Evolutionary conservation across 352 stramenopile genomes (phyloP).

Genomic region (Bremia lactucae): DNA sequence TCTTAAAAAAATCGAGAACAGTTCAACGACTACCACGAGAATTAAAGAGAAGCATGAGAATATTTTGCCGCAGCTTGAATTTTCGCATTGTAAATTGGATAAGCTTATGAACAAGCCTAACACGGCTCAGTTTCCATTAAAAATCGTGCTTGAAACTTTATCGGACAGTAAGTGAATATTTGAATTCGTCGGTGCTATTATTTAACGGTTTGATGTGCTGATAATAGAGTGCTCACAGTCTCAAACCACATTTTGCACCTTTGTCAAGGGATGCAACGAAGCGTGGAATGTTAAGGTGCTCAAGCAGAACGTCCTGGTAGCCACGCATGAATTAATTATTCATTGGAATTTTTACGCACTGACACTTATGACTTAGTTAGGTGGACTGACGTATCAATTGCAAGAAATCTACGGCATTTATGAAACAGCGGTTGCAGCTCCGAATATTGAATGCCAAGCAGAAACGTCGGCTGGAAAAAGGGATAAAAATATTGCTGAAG

Average conservation of each 20-base stretch:
- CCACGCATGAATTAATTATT: neutral
- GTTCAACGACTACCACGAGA: conserved; percentile 4
- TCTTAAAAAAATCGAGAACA: conserved; percentile 9
- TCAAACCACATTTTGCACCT: conserved; percentile 72
- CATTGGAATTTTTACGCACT: neutral
- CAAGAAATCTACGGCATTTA: conserved; percentile 86
- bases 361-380: conserved; percentile 10
- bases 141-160: conserved; percentile 55
- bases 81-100: conserved; percentile 22
- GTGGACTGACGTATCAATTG: conserved; percentile 74
- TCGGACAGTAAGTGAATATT: conserved; percentile 24
- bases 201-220: conserved; percentile 1
- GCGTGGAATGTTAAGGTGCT: conserved; percentile 61
- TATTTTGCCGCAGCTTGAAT: conserved; percentile 25
- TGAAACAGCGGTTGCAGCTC: conserved; percentile 42
- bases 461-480: conserved; percentile 20
- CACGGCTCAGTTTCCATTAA: conserved; percentile 45
- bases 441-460: conserved; percentile 25
- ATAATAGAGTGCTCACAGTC: conserved; percentile 38
- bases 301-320: conserved; percentile 71
- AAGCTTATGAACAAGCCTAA: conserved; percentile 40
- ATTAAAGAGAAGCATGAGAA: conserved; percentile 5
- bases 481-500: conserved; percentile 62
- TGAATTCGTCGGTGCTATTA: conserved; percentile 1
- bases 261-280: conserved; percentile 33